Base-by-base conservation (phyloP, 768 basidiomycete genomes). In the Lactarius pseudohatsudake region DNA sequence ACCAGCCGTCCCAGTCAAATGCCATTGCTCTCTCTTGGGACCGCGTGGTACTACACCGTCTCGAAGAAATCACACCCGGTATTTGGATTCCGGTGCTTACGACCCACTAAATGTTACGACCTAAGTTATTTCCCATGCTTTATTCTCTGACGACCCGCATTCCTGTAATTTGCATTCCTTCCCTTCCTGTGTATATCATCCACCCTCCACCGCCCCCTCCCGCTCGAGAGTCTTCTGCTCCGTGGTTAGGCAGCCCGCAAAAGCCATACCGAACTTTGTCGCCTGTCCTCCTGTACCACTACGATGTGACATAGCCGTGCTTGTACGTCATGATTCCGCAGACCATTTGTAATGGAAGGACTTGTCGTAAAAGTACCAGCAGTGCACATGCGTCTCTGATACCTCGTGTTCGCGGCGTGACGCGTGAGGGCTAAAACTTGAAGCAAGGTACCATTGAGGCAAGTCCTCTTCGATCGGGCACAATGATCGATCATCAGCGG, bases 1-100 rank as follows among this genome's bases (percentile, higher is more conserved):
- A 66, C 30, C 34, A 7, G 26, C 6, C n/a, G 0, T 32, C 38
- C 13, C 53, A 71, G 70, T 10, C 59, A 45, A 69, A 71, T 36
- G 53, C 28, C n/a, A 69, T 71, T n/a, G 2, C 40, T 2, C 69
- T 71, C n/a, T n/a, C 68, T 47, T 66, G 65, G 68, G 60, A 69
- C 15, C 70, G 70, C 22, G 70, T 71, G 13, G 45, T 71, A 15
- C 15, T 71, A 1, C 63, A 69, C 32, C 68, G 70, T 34, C 68
- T 71, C 4, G 70, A 71, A 47, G 68, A 71, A 22, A 50, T n/a
- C 41, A 40, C 57, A 10, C 57, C 50, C 40, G 68, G 70, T n/a
- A 13, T 62, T 3, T 71, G 68, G 68, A 59, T 71, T 32, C 68
- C 70, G 0, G 57, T 69, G 1, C 60, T 71, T 1, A 69, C 36